phyloP scores from a whole-genome alignment of 768 basidiomycete species.

The Panaeolus cyanescens region DNA sequence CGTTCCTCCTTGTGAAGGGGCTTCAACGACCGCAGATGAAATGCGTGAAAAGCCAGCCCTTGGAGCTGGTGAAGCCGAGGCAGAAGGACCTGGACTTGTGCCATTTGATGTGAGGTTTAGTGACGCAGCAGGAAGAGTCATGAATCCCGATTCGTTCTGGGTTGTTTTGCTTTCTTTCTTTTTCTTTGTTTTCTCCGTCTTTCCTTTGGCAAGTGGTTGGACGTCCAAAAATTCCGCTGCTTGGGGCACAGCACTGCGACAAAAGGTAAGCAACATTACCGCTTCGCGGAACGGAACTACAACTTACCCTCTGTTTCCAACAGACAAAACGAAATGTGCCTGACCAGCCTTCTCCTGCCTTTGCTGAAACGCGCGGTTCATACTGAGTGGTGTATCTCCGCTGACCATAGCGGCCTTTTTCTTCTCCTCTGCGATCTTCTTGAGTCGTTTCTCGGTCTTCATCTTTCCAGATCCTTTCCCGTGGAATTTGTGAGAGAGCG shows the following conservation, averaged over 20 bases:
- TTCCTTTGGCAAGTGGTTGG: conserved; percentile 80
- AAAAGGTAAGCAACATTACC: conserved; percentile 9
- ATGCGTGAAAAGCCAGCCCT: conserved; percentile 80
- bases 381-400: conserved; percentile 93
- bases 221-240: conserved; percentile 78
- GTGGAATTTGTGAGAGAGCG: conserved; percentile 96
- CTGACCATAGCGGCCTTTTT: conserved; percentile 93
- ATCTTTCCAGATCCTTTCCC: conserved; percentile 96
- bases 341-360: conserved; percentile 94
- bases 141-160: conserved; percentile 60
- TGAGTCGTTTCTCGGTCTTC: conserved; percentile 95
- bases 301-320: conserved; percentile 87
- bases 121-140: conserved; percentile 68
- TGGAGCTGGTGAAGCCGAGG: conserved; percentile 65
- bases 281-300: background rate
- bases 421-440: conserved; percentile 97
- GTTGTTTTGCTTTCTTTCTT: conserved; percentile 72
- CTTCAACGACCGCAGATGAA: conserved; percentile 52
- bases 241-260: conserved; percentile 80
- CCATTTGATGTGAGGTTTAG: conserved; percentile 41
- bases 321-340: conserved; percentile 94
- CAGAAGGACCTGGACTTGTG: conserved; percentile 46
- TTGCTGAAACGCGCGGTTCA: conserved; percentile 92
- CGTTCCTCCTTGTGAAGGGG: conserved; percentile 54
- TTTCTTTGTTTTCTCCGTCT: conserved; percentile 80